Evolutionary conservation across 2,329 filamentous ascomycete genomes (phyloP).

Genomic region (Phoma sp.): DNA sequence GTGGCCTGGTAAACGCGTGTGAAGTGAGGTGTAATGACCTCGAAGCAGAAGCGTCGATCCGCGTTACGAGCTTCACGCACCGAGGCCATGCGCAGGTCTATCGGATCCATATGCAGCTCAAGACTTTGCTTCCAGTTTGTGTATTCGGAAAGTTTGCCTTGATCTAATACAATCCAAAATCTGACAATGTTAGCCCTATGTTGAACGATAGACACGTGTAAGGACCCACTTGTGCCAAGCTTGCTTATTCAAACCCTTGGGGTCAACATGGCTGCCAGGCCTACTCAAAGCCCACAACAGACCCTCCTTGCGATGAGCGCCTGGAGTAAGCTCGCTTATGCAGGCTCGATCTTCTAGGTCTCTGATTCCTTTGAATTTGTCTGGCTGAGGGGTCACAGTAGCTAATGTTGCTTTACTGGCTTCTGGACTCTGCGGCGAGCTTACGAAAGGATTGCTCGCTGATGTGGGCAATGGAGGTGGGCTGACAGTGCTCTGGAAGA

Average conservation of each 20-base stretch:
- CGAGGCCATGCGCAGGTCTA: constrained; percentile 95
- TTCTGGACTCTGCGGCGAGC: constrained; percentile 40
- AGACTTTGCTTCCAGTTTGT: constrained; percentile 99
- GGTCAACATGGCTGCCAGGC: constrained; percentile 92
- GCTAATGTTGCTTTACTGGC: constrained; percentile 32
- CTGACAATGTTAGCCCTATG: constrained; percentile 56
- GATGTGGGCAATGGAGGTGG: constrained; percentile 37
- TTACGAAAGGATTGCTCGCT: constrained; percentile 30
- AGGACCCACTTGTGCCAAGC: constrained; percentile 93
- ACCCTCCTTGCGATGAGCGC: constrained; percentile 86
- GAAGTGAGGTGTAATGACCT: constrained; percentile 95
- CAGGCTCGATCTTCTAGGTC: constrained; percentile 73
- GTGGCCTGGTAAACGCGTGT: constrained; percentile 97
- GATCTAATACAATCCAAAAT: constrained; percentile 98
- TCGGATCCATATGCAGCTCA: constrained; percentile 96
- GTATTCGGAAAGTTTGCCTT: constrained; percentile 95
- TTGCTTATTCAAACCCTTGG: constrained; percentile 93
- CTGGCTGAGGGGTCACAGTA: constrained; percentile 49
- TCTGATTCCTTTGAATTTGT: constrained; percentile 86
- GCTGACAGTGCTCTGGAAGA: constrained; percentile 44
- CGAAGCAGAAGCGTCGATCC: constrained; percentile 95
- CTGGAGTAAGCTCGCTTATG: constrained; percentile 58
- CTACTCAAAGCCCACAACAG: constrained; percentile 92
- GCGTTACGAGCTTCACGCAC: constrained; percentile 94
- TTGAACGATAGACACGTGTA: background rate